phyloP scores from a whole-genome alignment of 2,329 filamentous ascomycete genomes.

The Stachybotrys chlorohalonatus region DNA sequence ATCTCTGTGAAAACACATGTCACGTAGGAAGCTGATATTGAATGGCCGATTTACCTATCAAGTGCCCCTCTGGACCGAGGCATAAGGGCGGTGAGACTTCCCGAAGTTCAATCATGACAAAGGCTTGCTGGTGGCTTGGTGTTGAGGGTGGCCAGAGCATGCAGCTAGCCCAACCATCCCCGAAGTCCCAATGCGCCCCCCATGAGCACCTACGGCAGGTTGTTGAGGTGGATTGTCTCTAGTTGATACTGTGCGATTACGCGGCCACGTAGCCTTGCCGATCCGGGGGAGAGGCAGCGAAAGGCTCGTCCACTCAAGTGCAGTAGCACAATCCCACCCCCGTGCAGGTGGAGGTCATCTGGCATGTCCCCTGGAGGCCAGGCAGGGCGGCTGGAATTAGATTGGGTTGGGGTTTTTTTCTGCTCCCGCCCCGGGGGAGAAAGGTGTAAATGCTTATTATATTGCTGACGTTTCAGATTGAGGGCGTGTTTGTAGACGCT shows the following conservation, averaged over 20 bases:
- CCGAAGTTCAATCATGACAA: neutral
- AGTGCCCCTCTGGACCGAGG: neutral
- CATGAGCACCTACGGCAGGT: neutral
- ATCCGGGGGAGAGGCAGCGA: neutral
- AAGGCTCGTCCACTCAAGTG: neutral
- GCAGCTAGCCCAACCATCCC: neutral
- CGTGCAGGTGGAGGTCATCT: neutral
- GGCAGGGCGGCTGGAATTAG: neutral
- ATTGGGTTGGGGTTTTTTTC: neutral
- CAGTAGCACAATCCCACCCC: no score
- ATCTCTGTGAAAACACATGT: no score
- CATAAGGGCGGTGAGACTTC: neutral
- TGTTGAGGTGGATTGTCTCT: neutral
- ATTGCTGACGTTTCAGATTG: neutral
- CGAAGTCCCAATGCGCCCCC: neutral
- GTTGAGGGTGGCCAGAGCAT: neutral
- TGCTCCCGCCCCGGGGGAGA: neutral
- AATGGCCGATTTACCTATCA: no score
- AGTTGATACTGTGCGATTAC: neutral
- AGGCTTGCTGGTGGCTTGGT: neutral
- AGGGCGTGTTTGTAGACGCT: neutral
- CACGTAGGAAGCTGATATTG: no score
- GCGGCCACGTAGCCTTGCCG: neutral
- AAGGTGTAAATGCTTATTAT: no score
- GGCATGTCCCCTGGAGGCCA: neutral